A percentile compares a stretch with the other conserved stretches of the same genome.
Conservation (phyloP, 108 stramenopile genomes). For the Pseudonitzschia delicatissima region DNA sequence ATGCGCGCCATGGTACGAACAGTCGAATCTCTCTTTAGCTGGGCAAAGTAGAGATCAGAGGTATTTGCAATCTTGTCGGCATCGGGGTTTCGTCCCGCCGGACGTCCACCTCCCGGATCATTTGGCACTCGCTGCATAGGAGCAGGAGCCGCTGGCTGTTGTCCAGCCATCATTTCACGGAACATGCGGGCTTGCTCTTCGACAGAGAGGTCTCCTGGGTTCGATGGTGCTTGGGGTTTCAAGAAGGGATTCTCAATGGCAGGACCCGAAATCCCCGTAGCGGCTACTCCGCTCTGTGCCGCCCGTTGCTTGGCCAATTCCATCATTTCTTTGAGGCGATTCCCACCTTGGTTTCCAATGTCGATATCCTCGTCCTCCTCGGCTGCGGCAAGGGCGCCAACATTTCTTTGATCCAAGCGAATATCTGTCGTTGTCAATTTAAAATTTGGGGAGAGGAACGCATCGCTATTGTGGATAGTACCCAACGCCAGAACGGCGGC, state of each 20-base stretch:
- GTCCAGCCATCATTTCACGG: slow-evolving; percentile 45
- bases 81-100: slow-evolving; percentile 57
- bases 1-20: slow-evolving; percentile 60
- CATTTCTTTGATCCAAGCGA: not conserved
- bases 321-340: slow-evolving; percentile 40
- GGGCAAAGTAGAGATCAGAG: slow-evolving; percentile 84
- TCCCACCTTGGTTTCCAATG: slow-evolving; percentile 29
- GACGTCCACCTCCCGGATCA: slow-evolving; percentile 28
- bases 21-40: slow-evolving; percentile 79
- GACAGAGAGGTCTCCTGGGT: slow-evolving; percentile 31
- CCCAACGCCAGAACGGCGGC: slow-evolving; percentile 22
- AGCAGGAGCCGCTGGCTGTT: slow-evolving; percentile 3
- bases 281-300: not conserved
- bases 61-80: slow-evolving; percentile 74
- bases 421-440: not conserved
- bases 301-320: slow-evolving; percentile 26
- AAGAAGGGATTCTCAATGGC: slow-evolving; percentile 28
- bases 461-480: slow-evolving; percentile 5
- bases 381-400: not conserved
- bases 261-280: not conserved
- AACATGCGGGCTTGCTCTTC: slow-evolving; percentile 52
- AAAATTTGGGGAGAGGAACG: slow-evolving; percentile 3
- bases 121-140: not conserved
- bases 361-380: slow-evolving; percentile 18
- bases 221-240: slow-evolving; percentile 14